Conservation (phyloP, 257 asterid species). For the Scutellaria minor region DNA sequence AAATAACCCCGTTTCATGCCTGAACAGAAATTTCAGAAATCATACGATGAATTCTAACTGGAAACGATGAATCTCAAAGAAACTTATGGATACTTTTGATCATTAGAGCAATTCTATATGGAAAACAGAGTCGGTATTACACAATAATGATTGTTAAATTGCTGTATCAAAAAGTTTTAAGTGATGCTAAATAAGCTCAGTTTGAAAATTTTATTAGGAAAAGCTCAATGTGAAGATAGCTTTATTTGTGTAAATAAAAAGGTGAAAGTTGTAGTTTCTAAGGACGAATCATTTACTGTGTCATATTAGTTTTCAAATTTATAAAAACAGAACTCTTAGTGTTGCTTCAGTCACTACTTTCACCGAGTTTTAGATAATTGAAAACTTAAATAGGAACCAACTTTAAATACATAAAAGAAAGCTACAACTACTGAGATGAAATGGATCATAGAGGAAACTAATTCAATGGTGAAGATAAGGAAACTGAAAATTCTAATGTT, state of each 20-base stretch:
- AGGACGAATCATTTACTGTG: conserved; percentile 4
- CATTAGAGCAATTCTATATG: neutral
- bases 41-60: neutral
- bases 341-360: neutral
- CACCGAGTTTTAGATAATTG: neutral
- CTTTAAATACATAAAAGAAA: neutral
- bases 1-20: conserved; percentile 80
- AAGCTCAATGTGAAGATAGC: neutral
- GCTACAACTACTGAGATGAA: neutral
- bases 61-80: neutral
- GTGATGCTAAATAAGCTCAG: conserved; percentile 8
- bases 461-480: conserved; percentile 5
- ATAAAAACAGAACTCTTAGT: neutral
- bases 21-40: conserved; percentile 40
- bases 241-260: neutral
- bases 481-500: neutral
- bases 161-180: neutral
- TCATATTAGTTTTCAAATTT: neutral
- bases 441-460: conserved; percentile 17
- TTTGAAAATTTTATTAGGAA: neutral
- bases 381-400: conserved; percentile 4
- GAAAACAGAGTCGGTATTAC: neutral
- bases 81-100: neutral
- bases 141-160: neutral
- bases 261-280: neutral